Conservation (phyloP, 2,329 filamentous ascomycete genomes). For the Botryotinia convoluta region DNA sequence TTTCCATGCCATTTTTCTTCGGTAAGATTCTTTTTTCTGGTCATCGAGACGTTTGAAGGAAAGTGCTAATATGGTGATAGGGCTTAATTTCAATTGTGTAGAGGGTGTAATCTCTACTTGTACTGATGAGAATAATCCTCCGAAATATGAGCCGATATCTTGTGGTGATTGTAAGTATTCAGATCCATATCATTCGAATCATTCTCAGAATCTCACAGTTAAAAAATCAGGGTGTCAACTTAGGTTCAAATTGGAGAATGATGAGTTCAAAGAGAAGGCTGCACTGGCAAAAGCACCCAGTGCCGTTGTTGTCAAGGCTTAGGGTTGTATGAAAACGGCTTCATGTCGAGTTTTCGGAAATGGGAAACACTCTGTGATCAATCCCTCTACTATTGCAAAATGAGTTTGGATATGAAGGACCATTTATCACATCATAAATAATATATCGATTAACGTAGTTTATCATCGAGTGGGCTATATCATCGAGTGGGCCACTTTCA, state of each 20-base stretch:
- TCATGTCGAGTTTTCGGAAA: neutral
- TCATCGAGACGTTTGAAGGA: neutral
- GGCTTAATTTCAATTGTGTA: constrained; percentile 52
- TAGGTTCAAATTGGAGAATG: constrained; percentile 34
- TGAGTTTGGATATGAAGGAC: neutral
- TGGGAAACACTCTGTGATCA: no score
- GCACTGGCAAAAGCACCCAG: constrained; percentile 30
- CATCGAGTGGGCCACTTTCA: no score
- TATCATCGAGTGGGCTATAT: no score
- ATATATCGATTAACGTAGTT: neutral
- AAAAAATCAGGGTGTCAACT: constrained; percentile 34
- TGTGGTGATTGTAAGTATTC: constrained; percentile 45
- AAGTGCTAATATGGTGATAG: constrained; percentile 27
- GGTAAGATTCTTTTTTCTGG: constrained; percentile 36
- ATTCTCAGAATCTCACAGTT: no score
- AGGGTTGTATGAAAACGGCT: neutral
- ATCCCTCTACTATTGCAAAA: neutral
- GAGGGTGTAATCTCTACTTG: constrained; percentile 50
- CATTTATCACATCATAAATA: neutral
- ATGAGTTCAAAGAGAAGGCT: constrained; percentile 32
- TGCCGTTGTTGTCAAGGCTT: constrained; percentile 32
- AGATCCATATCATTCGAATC: neutral
- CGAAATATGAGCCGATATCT: constrained; percentile 51
- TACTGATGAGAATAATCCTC: constrained; percentile 45
- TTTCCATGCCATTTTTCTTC: constrained; percentile 58